Conservation (phyloP, 192 early-diverging fungal genomes). For the Linnemannia hyalina region DNA sequence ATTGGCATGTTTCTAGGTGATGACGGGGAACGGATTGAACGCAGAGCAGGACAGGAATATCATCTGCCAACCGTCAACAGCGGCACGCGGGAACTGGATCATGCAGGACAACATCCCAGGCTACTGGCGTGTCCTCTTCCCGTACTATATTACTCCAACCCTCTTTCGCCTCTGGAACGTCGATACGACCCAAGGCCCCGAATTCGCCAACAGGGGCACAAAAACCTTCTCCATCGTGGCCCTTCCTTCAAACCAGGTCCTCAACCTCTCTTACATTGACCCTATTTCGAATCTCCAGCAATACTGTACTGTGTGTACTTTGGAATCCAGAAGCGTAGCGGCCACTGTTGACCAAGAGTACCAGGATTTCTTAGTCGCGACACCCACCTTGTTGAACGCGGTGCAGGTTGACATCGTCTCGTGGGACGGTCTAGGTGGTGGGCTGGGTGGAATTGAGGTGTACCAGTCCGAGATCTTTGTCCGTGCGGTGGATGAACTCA, state of each 20-base stretch:
- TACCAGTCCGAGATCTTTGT: conserved; percentile 53
- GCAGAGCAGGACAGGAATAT: conserved; percentile 46
- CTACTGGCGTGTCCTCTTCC: conserved; percentile 73
- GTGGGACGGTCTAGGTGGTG: conserved; percentile 65
- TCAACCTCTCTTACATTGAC: conserved; percentile 76
- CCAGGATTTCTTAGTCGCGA: conserved; percentile 63
- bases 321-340: conserved; percentile 16
- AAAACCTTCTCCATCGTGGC: conserved; percentile 75
- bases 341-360: conserved; percentile 18
- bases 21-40: conserved; percentile 29
- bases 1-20: conserved; percentile 9
- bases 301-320: conserved; percentile 57
- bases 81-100: conserved; percentile 71
- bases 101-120: conserved; percentile 77
- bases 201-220: conserved; percentile 69
- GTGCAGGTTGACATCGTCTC: conserved; percentile 70
- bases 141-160: conserved; percentile 67
- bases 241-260: conserved; percentile 63
- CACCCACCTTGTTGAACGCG: conserved; percentile 59
- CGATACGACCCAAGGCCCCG: conserved; percentile 15
- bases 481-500: conserved; percentile 16
- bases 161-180: conserved; percentile 77
- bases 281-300: conserved; percentile 58
- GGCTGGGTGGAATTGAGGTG: conserved; percentile 53
- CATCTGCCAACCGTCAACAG: conserved; percentile 55